phyloP scores from a whole-genome alignment of 495 filamentous ascomycete genomes.

The Stereocaulon alpinum region DNA sequence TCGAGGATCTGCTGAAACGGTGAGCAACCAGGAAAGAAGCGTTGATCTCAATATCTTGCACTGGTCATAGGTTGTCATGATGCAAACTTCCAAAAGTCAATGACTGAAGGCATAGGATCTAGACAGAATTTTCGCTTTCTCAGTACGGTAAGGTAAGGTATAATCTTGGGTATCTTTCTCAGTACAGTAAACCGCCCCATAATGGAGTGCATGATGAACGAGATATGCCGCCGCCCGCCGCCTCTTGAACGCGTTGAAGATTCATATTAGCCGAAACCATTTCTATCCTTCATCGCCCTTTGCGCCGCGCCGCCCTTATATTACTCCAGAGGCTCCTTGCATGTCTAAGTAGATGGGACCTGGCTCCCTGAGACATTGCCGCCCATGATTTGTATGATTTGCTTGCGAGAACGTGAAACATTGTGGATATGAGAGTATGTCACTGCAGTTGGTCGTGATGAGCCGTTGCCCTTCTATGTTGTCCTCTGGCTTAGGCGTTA shows the following conservation, averaged over 20 bases:
- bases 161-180: constrained; percentile 3
- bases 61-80: too few relatives aligned
- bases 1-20: too few relatives aligned
- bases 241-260: too few relatives aligned
- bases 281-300: not conserved
- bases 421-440: not conserved
- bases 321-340: not conserved
- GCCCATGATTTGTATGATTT: not conserved
- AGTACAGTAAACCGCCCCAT: not conserved
- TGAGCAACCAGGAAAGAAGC: too few relatives aligned
- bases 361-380: constrained; percentile 1
- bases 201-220: not conserved
- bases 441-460: not conserved
- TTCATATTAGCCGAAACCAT: not conserved
- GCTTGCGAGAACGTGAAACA: not conserved
- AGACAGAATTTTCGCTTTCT: not conserved
- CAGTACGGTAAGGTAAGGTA: not conserved
- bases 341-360: not conserved
- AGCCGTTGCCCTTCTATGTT: constrained; percentile 5
- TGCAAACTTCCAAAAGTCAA: not conserved
- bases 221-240: too few relatives aligned
- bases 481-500: not conserved
- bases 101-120: not conserved
- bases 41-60: too few relatives aligned
- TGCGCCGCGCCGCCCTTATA: not conserved